phyloP scores from a whole-genome alignment of 2,329 filamentous ascomycete species.

The Ramularia endophylla region DNA sequence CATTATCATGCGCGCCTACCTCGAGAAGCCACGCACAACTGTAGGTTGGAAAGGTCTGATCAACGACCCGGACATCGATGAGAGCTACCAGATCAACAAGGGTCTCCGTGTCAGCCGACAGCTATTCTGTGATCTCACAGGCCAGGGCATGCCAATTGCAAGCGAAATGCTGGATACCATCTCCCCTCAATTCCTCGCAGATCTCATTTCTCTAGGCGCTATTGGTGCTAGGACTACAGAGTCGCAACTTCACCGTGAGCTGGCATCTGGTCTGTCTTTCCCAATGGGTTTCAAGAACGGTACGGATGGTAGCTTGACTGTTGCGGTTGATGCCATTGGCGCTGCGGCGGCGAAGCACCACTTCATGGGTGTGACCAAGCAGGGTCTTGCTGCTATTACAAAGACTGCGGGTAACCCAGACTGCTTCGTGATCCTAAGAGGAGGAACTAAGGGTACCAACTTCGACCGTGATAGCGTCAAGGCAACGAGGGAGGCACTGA shows the following conservation, averaged over 20 bases:
- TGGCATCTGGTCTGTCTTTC: slow-evolving; percentile 92
- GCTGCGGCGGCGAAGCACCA: slow-evolving; percentile 75
- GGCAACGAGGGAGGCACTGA: slow-evolving; percentile 68
- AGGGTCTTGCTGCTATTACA: slow-evolving; percentile 90
- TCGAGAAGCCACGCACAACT: slow-evolving; percentile 97
- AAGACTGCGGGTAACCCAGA: slow-evolving; percentile 92
- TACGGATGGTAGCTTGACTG: slow-evolving; percentile 83
- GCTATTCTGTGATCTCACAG: slow-evolving; percentile 86
- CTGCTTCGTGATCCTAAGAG: slow-evolving; percentile 92
- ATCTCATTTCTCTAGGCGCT: slow-evolving; percentile 90
- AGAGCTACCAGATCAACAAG: slow-evolving; percentile 99
- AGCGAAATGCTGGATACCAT: slow-evolving; percentile 99
- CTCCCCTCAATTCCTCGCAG: slow-evolving; percentile 93
- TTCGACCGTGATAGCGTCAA: slow-evolving; percentile 82
- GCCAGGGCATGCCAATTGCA: slow-evolving; percentile 85
- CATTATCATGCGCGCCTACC: slow-evolving; percentile 97
- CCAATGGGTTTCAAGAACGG: slow-evolving; percentile 99
- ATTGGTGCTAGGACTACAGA: slow-evolving; percentile 96
- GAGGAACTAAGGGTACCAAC: slow-evolving; percentile 88
- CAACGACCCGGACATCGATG: slow-evolving; percentile 97
- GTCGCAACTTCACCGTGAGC: slow-evolving; percentile 91
- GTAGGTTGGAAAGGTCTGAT: slow-evolving; percentile 99
- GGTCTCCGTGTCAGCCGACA: slow-evolving; percentile 86
- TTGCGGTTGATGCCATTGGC: slow-evolving; percentile 94
- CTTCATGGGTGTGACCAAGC: slow-evolving; percentile 98